Evolutionary conservation across 805 yeast genomes (phyloP), one percentile per base, ranked within the genome.

Genomic region (Candida methanosorbosa): DNA sequence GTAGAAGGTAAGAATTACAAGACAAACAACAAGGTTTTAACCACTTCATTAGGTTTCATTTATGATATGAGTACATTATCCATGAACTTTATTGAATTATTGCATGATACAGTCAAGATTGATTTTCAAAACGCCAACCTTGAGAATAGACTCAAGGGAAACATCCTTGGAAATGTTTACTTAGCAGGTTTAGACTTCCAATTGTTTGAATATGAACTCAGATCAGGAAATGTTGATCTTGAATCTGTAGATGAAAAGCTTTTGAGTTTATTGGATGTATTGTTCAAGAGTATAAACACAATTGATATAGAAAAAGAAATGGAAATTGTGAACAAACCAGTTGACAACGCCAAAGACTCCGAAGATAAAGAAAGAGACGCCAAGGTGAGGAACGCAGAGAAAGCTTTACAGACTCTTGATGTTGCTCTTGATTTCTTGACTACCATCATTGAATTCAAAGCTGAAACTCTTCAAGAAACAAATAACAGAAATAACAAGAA

Each of bases 351-450:
- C 9, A 54, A 56, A 23, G 39, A 35, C 14, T 38, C 38, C 6
- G 46, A 48, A 17, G 39, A 61, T 9, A 61, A 56, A 30, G 55
- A 58, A 18, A 59, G 58, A 28, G 54, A 68, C 3, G 63, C 62
- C 19, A 20, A 18, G 31, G 2, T 63, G 59, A 29, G 65, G 70
- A 36, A 49, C 57, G 74, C 82, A 3, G 68, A 70, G 42, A 57
- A 68, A 29, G 68, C 71, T 33, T 56, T 81, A 32, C 79, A 79
- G 42, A 67, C 82, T 4, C 60, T 82, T 17, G 94, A 85, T 45
- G 66, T 80, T 1, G 65, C 81, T 0, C 57, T 88, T 17, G 97
- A 90, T 53, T 54, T 90, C 22, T 63, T 85, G 18, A 75, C 96
- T 1, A 81, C 88, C 1, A 63, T 78, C 6, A 70, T 81, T 45